Percentiles rank a stretch among this genome's conserved stretches.
phyloP scores from a whole-genome alignment of 495 filamentous ascomycete species.

The Tuber brumale region DNA sequence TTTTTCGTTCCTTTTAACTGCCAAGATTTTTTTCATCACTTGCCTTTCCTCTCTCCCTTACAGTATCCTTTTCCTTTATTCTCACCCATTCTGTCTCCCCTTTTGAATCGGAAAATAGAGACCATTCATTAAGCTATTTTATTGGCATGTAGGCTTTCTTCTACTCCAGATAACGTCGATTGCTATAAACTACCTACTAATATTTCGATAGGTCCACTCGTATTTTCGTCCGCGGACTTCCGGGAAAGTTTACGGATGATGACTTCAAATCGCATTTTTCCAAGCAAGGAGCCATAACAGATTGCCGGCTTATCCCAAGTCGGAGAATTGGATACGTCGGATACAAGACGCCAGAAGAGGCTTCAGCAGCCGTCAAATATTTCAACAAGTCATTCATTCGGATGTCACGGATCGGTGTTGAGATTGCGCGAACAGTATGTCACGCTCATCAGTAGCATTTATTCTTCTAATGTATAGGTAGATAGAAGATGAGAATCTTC shows the following conservation, averaged over 20 bases:
- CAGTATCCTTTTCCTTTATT: neutral
- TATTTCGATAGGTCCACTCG: constrained; percentile 55
- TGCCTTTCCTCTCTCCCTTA: neutral
- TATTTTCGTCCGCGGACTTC: constrained; percentile 83
- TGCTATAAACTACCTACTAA: neutral
- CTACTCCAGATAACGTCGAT: neutral
- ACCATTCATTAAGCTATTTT: neutral
- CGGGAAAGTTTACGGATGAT: constrained; percentile 63
- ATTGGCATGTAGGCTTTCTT: constrained; percentile 32
- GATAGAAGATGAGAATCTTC: constrained; percentile 43
- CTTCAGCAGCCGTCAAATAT: constrained; percentile 75
- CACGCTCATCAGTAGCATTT: constrained; percentile 26
- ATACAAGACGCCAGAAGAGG: constrained; percentile 76
- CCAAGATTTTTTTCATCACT: neutral
- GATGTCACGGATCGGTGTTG: constrained; percentile 91
- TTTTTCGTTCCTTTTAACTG: neutral
- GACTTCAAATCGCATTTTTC: constrained; percentile 82
- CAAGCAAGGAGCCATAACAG: constrained; percentile 67
- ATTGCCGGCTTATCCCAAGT: constrained; percentile 79
- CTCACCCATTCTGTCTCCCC: neutral
- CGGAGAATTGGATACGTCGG: constrained; percentile 94
- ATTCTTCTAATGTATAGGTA: constrained; percentile 44
- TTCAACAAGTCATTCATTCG: constrained; percentile 92
- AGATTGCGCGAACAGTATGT: constrained; percentile 78
- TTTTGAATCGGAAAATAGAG: neutral